phyloP scores from a whole-genome alignment of 179 eudicot species.

The Spergularia azorica region DNA sequence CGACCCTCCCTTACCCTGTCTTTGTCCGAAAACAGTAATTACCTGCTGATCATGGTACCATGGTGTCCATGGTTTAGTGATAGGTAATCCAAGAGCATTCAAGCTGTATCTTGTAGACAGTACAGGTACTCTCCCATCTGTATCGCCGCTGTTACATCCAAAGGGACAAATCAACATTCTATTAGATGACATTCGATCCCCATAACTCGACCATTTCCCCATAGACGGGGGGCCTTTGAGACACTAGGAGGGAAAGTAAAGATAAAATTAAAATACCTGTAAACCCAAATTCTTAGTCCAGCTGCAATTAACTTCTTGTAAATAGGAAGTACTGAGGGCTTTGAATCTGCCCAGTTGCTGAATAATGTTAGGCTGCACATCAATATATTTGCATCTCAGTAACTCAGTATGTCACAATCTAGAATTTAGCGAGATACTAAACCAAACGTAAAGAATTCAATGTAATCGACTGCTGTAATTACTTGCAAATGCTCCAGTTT shows the following conservation, averaged over 20 bases:
- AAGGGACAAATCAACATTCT: not conserved
- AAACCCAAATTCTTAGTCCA: conserved; percentile 88
- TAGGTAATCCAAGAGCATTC: conserved; percentile 64
- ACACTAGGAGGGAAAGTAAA: not conserved
- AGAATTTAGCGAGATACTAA: not conserved
- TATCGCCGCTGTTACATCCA: conserved; percentile 65
- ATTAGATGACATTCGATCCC: no score
- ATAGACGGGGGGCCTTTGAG: not conserved
- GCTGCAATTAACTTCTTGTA: conserved; percentile 76
- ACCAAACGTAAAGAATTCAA: not conserved
- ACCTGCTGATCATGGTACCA: conserved; percentile 96
- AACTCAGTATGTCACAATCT: not conserved
- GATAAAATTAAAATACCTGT: conserved; percentile 48
- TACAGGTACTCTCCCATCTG: conserved; percentile 96
- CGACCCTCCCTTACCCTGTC: no score
- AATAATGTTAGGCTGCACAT: conserved; percentile 63
- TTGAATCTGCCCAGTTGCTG: conserved; percentile 57
- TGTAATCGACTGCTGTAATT: conserved; percentile 5
- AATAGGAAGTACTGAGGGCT: conserved; percentile 79
- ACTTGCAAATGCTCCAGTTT: conserved; percentile 94
- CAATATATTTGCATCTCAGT: not conserved
- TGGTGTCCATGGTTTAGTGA: conserved; percentile 81
- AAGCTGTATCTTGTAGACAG: conserved; percentile 88
- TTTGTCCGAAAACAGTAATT: not conserved
- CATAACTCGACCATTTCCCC: not conserved